These are phyloP conservation scores for Elongisporangium undulatum DNA, from an alignment of 352 stramenopile species.

Conservation along the genomic window DNA sequence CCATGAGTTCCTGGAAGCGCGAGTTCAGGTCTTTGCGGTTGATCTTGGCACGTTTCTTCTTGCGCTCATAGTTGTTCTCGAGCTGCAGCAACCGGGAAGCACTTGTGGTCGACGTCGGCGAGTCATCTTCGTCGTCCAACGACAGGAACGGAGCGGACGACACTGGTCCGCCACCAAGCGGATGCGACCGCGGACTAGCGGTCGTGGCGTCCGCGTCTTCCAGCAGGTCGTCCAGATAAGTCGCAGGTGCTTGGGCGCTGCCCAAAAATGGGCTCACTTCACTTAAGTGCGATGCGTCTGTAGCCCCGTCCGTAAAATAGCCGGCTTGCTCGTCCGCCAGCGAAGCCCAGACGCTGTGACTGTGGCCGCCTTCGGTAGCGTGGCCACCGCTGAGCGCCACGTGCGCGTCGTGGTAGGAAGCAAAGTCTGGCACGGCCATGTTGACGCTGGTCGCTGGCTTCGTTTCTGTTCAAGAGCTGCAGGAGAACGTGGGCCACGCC, in stretches of 20 bases:
- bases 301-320: neutral
- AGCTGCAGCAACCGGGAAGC: constrained; percentile 34
- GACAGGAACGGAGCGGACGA: constrained; percentile 17
- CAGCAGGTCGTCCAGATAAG: constrained; percentile 47
- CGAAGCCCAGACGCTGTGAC: neutral
- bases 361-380: neutral
- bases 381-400: neutral
- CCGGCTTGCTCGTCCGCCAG: neutral
- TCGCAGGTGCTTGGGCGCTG: constrained; percentile 10
- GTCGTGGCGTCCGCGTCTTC: constrained; percentile 6
- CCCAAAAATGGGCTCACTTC: constrained; percentile 30
- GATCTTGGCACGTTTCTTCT: constrained; percentile 73
- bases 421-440: neutral
- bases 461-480: neutral
- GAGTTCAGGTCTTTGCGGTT: constrained; percentile 64
- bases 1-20: constrained; percentile 64
- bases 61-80: constrained; percentile 66
- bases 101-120: constrained; percentile 5
- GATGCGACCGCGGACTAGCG: constrained; percentile 8
- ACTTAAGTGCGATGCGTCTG: constrained; percentile 11
- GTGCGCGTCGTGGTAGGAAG: too few relatives aligned
- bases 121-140: constrained; percentile 7
- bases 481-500: neutral
- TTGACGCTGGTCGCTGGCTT: neutral
- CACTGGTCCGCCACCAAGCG: constrained; percentile 7